phyloP scores from a whole-genome alignment of 257 asterid genomes.

The Capsicum pubescens region DNA sequence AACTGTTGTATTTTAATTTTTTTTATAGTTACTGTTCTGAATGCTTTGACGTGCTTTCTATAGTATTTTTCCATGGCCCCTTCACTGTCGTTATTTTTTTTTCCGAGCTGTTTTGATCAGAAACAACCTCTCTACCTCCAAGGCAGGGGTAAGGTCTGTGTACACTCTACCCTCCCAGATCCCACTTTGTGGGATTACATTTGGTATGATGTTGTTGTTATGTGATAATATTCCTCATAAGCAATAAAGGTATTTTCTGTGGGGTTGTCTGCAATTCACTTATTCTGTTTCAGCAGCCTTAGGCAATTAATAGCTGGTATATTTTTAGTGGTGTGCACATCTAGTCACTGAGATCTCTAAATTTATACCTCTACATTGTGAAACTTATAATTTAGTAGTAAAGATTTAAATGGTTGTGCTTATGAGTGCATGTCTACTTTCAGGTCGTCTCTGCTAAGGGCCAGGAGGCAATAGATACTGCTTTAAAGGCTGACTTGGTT shows the following conservation, averaged over 20 bases:
- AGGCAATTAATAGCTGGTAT: neutral
- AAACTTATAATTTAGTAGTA: slow-evolving; percentile 7
- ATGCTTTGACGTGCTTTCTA: too few relatives aligned
- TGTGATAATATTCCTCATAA: neutral
- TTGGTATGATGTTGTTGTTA: too few relatives aligned
- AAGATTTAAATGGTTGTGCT: slow-evolving; percentile 19
- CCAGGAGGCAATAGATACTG: slow-evolving; percentile 73
- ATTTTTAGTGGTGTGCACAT: neutral
- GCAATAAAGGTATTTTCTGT: neutral
- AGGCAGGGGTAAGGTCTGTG: too few relatives aligned
- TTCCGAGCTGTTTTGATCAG: too few relatives aligned
- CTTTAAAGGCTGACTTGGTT: slow-evolving; percentile 85
- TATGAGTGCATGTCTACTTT: slow-evolving; percentile 27
- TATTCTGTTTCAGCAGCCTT: slow-evolving; percentile 8
- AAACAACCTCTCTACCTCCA: too few relatives aligned
- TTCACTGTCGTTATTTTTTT: too few relatives aligned
- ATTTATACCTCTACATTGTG: slow-evolving; percentile 10
- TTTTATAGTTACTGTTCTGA: too few relatives aligned
- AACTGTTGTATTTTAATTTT: too few relatives aligned
- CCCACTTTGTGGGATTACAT: too few relatives aligned
- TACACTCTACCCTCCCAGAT: too few relatives aligned
- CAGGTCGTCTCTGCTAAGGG: slow-evolving; percentile 83
- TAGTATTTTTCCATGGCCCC: too few relatives aligned
- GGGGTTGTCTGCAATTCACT: neutral
- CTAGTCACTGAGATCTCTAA: neutral